A percentile compares a stretch with the other conserved stretches of the same genome.
Conservation (phyloP, 2,329 filamentous ascomycete genomes). For the Arachnopeziza araneosa region DNA sequence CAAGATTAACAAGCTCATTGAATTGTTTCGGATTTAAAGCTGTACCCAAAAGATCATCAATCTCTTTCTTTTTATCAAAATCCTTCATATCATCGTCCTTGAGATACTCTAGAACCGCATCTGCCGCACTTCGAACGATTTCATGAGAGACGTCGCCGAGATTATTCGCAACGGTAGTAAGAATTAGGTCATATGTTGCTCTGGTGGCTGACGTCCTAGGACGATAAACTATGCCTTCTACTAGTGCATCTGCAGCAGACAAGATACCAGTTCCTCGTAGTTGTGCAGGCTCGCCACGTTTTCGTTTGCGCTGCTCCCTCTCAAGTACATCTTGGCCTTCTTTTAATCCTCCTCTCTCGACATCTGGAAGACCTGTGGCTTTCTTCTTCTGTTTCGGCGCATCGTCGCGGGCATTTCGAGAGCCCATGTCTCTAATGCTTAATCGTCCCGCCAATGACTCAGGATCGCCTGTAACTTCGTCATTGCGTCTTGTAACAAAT, state of each 20-base stretch:
- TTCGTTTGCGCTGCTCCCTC: constrained; percentile 81
- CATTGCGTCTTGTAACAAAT: constrained; percentile 85
- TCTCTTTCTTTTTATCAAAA: constrained; percentile 95
- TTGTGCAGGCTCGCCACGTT: constrained; percentile 66
- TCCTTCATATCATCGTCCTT: constrained; percentile 97
- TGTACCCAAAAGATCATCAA: constrained; percentile 87
- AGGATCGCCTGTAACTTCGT: constrained; percentile 94
- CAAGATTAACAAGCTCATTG: constrained; percentile 91
- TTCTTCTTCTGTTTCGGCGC: constrained; percentile 78
- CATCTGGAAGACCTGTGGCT: constrained; percentile 55
- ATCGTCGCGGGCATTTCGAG: constrained; percentile 70
- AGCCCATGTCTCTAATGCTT: constrained; percentile 92
- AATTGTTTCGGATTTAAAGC: constrained; percentile 84
- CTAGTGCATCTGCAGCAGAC: constrained; percentile 75
- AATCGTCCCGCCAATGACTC: constrained; percentile 94
- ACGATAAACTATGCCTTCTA: constrained; percentile 88
- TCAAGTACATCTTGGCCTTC: constrained; percentile 81
- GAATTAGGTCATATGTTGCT: constrained; percentile 88
- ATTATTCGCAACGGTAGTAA: constrained; percentile 81
- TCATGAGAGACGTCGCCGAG: constrained; percentile 91
- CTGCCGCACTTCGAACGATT: constrained; percentile 87
- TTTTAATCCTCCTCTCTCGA: constrained; percentile 68
- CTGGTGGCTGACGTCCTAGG: constrained; percentile 87
- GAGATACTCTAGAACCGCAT: constrained; percentile 82
- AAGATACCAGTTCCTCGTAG: constrained; percentile 71